These are phyloP conservation scores for Capsicum baccatum DNA, from an alignment of 257 asterid genomes.

Conservation along the genomic window DNA sequence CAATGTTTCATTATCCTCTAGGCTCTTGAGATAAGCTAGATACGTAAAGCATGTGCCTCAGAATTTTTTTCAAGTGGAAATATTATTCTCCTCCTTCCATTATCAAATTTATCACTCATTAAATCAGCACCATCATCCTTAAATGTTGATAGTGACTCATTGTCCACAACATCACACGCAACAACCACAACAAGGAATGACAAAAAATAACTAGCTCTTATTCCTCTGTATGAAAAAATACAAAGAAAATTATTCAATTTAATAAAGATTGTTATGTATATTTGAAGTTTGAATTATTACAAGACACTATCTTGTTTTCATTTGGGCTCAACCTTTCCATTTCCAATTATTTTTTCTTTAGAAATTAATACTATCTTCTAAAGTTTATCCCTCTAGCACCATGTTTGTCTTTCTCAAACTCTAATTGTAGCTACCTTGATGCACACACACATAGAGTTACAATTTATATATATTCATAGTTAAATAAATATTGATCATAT, in stretches of 20 bases:
- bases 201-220: slow-evolving; percentile 76
- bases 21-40: slow-evolving; percentile 75
- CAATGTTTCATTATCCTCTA: slow-evolving; percentile 82
- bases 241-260: slow-evolving; percentile 24
- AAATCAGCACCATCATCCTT: slow-evolving; percentile 40
- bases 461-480: neutral
- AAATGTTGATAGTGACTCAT: slow-evolving; percentile 35
- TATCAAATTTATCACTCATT: slow-evolving; percentile 47
- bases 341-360: slow-evolving; percentile 4
- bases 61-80: slow-evolving; percentile 84
- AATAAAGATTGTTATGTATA: neutral
- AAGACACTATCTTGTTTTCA: neutral
- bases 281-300: neutral
- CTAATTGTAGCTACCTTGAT: neutral
- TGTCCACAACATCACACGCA: slow-evolving; percentile 74
- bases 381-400: neutral
- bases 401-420: slow-evolving; percentile 19
- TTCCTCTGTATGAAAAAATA: slow-evolving; percentile 59
- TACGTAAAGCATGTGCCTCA: slow-evolving; percentile 90
- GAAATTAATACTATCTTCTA: neutral
- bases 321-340: slow-evolving; percentile 12
- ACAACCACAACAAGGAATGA: slow-evolving; percentile 88
- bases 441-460: neutral
- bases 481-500: no score
- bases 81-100: slow-evolving; percentile 50